phyloP scores from a whole-genome alignment of 208 protist genomes.

The Trypanosoma conorhini region DNA sequence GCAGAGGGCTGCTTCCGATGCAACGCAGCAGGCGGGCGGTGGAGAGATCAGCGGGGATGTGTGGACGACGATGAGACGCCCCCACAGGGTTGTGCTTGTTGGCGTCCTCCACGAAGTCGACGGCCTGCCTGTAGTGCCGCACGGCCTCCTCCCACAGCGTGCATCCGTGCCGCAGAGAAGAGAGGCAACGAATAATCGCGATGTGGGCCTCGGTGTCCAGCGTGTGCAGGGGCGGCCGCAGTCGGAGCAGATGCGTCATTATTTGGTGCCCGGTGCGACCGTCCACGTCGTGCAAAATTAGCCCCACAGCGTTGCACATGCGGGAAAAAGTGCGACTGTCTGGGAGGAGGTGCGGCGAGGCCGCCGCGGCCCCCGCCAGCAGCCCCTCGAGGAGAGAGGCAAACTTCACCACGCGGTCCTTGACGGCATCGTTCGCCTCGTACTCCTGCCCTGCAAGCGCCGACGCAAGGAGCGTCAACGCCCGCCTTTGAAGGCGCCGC shows the following conservation, averaged over 20 bases:
- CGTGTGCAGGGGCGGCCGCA: not conserved
- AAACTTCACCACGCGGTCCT: conserved; percentile 20
- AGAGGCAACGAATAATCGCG: conserved; percentile 16
- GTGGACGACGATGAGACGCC: not conserved
- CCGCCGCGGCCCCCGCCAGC: not conserved
- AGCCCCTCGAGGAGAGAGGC: conserved; percentile 21
- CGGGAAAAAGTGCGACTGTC: conserved; percentile 19
- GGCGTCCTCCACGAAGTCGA: not conserved
- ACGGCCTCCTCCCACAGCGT: conserved; percentile 25
- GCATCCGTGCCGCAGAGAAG: conserved; percentile 28
- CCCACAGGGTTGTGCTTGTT: not conserved
- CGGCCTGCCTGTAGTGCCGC: conserved; percentile 10
- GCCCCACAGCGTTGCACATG: conserved; percentile 23
- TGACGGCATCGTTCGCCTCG: conserved; percentile 5
- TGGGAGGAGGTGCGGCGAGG: conserved; percentile 6
- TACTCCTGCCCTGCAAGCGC: conserved; percentile 13
- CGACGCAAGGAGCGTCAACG: not conserved
- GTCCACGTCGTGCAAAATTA: conserved; percentile 28
- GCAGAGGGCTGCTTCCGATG: conserved; percentile 15
- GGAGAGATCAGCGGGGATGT: conserved; percentile 6
- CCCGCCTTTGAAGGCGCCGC: conserved; percentile 12
- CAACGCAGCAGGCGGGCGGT: conserved; percentile 25
- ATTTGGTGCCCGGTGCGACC: conserved; percentile 13
- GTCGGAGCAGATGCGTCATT: conserved; percentile 16
- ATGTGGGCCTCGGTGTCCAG: conserved; percentile 25